Evolutionary conservation across 306 rosid species (phyloP), one percentile per base, ranked within the genome.

Genomic region (Luffa aegyptiaca): DNA sequence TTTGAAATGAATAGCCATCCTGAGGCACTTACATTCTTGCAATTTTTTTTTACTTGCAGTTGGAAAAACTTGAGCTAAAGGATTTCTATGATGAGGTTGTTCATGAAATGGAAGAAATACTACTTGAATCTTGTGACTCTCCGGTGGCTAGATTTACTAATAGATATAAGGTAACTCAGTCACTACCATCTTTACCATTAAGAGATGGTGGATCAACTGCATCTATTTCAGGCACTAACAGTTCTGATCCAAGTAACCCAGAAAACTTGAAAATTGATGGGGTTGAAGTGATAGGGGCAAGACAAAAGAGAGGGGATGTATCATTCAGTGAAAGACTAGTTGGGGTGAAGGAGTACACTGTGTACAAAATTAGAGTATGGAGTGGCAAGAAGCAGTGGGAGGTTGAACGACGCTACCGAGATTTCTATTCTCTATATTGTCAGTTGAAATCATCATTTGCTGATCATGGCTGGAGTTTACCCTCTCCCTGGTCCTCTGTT

Each of bases 321-420:
- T 93, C 99, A 74, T 87, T 96, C 53, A 91, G 99, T 86, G 98
- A 93, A 90, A 91, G 98, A 82, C 91, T 96, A 83, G 97, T 96
- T 78, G 99, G 99, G 78, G 97, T 96, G 83, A 93, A 93, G 92
- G 99, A 91, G 87, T 93, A 89, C 87, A 93, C 98, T 8, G 93
- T 93, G 53, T 96, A 96, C 84, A 90, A 79, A 85, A 88, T 93
- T 26, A 90, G 88, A 85, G 97, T 96, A 78, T 88, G 88, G 89
- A 88, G 97, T 58, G 93, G 93, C 86, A 86, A 87, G 72, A 90
- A 89, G 79, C 90, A 90, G 66, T 96, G 98, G 99, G 99, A 93
- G 89, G 89, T 91, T 85, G 99, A 96, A 87, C 91, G 87, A 65
- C 83, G 98, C 66, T 96, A 91, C 82, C 98, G 99, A 51, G 99